phyloP scores from a whole-genome alignment of 1,284 basidiomycete genomes.

The Malassezia equina region DNA sequence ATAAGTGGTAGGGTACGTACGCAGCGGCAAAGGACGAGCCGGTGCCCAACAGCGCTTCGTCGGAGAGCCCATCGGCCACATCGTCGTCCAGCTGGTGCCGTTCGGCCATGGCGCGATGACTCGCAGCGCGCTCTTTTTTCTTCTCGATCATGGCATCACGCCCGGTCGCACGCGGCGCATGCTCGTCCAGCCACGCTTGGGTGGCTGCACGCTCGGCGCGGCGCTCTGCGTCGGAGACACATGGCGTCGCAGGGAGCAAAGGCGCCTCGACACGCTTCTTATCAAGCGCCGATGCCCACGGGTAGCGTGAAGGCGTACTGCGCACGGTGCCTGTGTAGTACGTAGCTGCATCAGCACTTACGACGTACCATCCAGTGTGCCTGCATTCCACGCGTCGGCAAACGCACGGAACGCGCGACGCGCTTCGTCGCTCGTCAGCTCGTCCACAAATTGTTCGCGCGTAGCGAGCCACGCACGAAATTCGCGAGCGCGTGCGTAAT shows the following conservation, averaged over 20 bases:
- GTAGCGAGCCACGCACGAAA: slow-evolving; percentile 31
- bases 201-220: background rate
- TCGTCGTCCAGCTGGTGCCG: slow-evolving; percentile 23
- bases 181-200: slow-evolving; percentile 14
- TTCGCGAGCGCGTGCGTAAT: slow-evolving; percentile 22
- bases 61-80: slow-evolving; percentile 17
- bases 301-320: background rate
- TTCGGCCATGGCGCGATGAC: slow-evolving; percentile 25
- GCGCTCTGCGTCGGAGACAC: no score
- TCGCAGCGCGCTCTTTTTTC: slow-evolving; percentile 12
- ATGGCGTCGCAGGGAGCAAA: no score
- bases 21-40: slow-evolving; percentile 1
- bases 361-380: slow-evolving; percentile 15
- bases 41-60: slow-evolving; percentile 6
- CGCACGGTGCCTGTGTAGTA: slow-evolving; percentile 7
- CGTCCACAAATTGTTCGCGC: slow-evolving; percentile 24
- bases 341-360: slow-evolving; percentile 7
- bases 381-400: slow-evolving; percentile 23
- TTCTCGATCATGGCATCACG: slow-evolving; percentile 25
- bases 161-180: slow-evolving; percentile 24
- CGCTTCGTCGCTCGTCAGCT: slow-evolving; percentile 22
- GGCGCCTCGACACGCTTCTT: no score
- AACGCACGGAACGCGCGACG: slow-evolving; percentile 28
- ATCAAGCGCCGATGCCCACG: background rate
- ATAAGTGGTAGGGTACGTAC: background rate